These are phyloP conservation scores for Phoma herbarum DNA, from an alignment of 2,329 filamentous ascomycete species.

Conservation along the genomic window DNA sequence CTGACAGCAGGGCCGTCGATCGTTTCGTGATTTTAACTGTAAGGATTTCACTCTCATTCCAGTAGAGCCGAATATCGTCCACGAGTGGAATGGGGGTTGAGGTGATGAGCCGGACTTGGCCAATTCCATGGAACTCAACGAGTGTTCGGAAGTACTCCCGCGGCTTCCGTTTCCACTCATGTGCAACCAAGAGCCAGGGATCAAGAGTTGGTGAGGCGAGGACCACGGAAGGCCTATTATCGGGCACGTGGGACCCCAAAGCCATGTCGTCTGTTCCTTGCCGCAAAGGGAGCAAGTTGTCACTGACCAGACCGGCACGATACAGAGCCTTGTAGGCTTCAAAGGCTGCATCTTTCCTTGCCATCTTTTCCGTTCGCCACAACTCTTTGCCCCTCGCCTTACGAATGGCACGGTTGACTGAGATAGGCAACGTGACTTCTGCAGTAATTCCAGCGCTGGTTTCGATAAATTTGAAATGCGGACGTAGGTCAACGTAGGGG, in stretches of 20 bases:
- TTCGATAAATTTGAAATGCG: slow-evolving; percentile 69
- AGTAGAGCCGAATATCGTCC: slow-evolving; percentile 37
- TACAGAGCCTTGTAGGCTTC: slow-evolving; percentile 78
- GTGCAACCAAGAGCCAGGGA: slow-evolving; percentile 40
- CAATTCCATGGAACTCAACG: slow-evolving; percentile 24
- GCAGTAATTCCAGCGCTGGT: slow-evolving; percentile 56
- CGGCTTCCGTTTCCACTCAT: slow-evolving; percentile 22
- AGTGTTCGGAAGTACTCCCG: slow-evolving; percentile 32
- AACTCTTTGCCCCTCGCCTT: slow-evolving; percentile 57
- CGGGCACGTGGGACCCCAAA: slow-evolving; percentile 35
- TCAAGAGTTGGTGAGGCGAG: slow-evolving; percentile 36
- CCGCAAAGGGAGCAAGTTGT: slow-evolving; percentile 75
- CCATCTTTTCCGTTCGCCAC: slow-evolving; percentile 78
- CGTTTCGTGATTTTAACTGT: slow-evolving; percentile 28
- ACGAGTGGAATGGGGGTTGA: slow-evolving; percentile 32
- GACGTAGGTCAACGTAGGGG: slow-evolving; percentile 70
- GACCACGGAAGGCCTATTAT: slow-evolving; percentile 41
- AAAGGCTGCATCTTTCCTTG: slow-evolving; percentile 83
- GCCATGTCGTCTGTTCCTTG: slow-evolving; percentile 30
- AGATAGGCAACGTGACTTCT: slow-evolving; percentile 74
- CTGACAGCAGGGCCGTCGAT: slow-evolving; percentile 13
- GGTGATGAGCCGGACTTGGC: slow-evolving; percentile 35
- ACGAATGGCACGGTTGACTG: slow-evolving; percentile 70
- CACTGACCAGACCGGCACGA: slow-evolving; percentile 74
- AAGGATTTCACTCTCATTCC: slow-evolving; percentile 43